These are phyloP conservation scores for Camellia sinensis DNA, from an alignment of 148 eudicot genomes.

Conservation along the genomic window DNA sequence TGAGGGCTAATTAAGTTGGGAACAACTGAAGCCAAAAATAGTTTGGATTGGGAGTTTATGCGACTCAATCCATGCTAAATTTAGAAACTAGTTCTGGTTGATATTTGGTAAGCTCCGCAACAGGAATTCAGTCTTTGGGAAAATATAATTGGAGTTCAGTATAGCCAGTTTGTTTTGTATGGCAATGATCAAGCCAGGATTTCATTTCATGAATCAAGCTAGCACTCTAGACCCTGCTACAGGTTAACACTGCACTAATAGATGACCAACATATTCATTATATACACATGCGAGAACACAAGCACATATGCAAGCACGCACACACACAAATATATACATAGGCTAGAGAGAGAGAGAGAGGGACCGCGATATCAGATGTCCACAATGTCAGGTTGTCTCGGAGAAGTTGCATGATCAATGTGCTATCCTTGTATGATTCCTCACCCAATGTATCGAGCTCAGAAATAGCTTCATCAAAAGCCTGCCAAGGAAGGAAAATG, in stretches of 20 bases:
- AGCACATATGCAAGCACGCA: not conserved
- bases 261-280: not conserved
- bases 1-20: not conserved
- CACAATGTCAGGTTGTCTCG: constrained; percentile 78
- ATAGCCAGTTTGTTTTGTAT: not conserved
- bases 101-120: not conserved
- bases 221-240: not conserved
- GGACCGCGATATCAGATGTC: constrained; percentile 70
- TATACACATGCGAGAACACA: not conserved
- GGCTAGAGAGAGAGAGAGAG: not conserved
- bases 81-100: not conserved
- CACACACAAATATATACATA: not conserved
- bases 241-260: not conserved
- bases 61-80: not conserved
- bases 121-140: not conserved
- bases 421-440: constrained; percentile 85
- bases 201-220: not conserved
- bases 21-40: not conserved
- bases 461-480: constrained; percentile 73
- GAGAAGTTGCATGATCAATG: constrained; percentile 82
- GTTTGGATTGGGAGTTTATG: not conserved
- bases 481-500: constrained; percentile 28
- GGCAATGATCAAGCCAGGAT: not conserved
- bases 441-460: constrained; percentile 78
- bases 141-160: not conserved